phyloP scores from a whole-genome alignment of 306 rosid genomes.

The Vigna unguiculata region DNA sequence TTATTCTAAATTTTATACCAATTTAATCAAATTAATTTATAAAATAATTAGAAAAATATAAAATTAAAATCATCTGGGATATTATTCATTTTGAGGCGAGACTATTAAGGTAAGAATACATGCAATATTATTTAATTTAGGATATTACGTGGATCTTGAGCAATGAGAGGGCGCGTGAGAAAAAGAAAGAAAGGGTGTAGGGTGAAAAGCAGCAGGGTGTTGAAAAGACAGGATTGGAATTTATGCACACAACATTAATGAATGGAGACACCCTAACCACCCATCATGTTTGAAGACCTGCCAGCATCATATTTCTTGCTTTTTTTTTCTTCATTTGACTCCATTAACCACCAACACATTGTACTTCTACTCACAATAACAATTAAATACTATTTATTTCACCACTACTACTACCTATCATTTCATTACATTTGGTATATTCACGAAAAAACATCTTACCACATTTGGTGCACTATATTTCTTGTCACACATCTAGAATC shows the following conservation, averaged over 20 bases:
- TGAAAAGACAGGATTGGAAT: conserved; percentile 68
- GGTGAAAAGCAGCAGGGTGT: conserved; percentile 34
- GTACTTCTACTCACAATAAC: not conserved
- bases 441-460: not conserved
- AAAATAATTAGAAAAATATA: too few relatives aligned
- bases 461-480: not conserved
- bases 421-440: not conserved
- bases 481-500: not conserved
- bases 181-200: not conserved
- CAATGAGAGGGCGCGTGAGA: conserved; percentile 29
- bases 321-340: conserved; percentile 39
- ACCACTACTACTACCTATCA: not conserved
- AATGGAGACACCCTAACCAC: conserved; percentile 79
- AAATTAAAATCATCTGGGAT: too few relatives aligned
- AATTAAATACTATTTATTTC: not conserved
- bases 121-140: too few relatives aligned
- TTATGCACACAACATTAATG: conserved; percentile 46
- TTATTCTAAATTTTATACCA: too few relatives aligned
- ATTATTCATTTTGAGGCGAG: too few relatives aligned
- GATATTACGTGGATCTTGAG: too few relatives aligned
- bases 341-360: not conserved
- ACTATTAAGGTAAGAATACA: too few relatives aligned
- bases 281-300: conserved; percentile 70
- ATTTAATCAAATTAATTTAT: too few relatives aligned
- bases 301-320: conserved; percentile 59